Evolutionary conservation across 768 basidiomycete genomes (phyloP).

Genomic region (Suillus fuscotomentosus): DNA sequence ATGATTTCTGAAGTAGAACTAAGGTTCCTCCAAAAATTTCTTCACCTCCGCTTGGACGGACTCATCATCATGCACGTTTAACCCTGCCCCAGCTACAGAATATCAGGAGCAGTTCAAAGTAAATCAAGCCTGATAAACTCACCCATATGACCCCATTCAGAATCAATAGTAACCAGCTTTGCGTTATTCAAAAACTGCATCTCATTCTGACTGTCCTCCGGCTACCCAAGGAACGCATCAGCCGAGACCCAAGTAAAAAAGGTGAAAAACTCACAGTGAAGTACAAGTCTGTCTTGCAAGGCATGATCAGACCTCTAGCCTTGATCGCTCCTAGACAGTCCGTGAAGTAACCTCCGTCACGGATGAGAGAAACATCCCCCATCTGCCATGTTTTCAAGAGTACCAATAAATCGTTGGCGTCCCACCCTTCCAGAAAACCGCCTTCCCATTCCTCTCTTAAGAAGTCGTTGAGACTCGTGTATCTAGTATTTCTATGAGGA

Average conservation of each 20-base stretch:
- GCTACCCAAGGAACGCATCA: slow-evolving; percentile 32
- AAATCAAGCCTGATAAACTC: slow-evolving; percentile 11
- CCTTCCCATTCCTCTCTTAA: slow-evolving; percentile 53
- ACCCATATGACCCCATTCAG: slow-evolving; percentile 60
- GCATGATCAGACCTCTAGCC: slow-evolving; percentile 56
- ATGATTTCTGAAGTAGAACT: not conserved
- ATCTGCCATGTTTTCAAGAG: slow-evolving; percentile 49
- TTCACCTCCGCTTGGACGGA: slow-evolving; percentile 45
- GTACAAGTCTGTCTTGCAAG: slow-evolving; percentile 57
- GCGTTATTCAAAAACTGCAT: slow-evolving; percentile 40
- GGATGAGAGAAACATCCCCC: slow-evolving; percentile 46
- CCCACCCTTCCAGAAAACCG: slow-evolving; percentile 43
- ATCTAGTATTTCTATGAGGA: slow-evolving; percentile 27
- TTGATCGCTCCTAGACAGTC: slow-evolving; percentile 42
- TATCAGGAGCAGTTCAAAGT: not conserved
- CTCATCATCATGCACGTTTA: slow-evolving; percentile 36
- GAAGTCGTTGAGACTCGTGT: slow-evolving; percentile 46
- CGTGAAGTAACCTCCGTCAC: slow-evolving; percentile 41
- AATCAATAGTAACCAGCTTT: slow-evolving; percentile 48
- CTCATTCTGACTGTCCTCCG: slow-evolving; percentile 53
- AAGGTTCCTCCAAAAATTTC: slow-evolving; percentile 41
- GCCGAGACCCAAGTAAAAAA: not conserved
- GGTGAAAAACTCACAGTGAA: slow-evolving; percentile 41
- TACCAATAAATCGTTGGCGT: slow-evolving; percentile 54
- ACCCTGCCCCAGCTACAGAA: slow-evolving; percentile 42